Conservation (phyloP, 179 eudicot species). For the Silene coronaria region DNA sequence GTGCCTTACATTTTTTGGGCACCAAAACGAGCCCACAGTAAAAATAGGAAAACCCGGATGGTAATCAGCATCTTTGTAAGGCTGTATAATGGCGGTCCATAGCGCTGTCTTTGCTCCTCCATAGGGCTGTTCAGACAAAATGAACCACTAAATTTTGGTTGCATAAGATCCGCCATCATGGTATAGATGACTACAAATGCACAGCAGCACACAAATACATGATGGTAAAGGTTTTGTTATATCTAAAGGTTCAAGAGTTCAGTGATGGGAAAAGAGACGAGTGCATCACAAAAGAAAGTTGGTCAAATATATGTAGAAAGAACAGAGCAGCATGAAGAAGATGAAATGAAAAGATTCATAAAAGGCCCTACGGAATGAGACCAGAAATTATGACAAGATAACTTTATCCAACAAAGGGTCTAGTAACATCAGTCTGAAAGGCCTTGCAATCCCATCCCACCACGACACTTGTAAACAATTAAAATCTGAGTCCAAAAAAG, state of each 20-base stretch:
- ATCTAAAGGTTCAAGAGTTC: background rate
- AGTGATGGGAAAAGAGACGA: background rate
- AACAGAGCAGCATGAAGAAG: background rate
- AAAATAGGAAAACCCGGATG: slow-evolving; percentile 54
- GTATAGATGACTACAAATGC: background rate
- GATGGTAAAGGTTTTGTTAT: slow-evolving; percentile 1
- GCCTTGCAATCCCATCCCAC: slow-evolving; percentile 6
- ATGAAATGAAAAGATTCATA: background rate
- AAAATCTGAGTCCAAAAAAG: background rate
- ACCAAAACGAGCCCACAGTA: slow-evolving; percentile 58
- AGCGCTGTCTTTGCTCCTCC: slow-evolving; percentile 96
- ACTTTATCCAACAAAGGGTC: background rate
- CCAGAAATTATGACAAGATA: background rate
- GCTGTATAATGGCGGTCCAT: slow-evolving; percentile 93
- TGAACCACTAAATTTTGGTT: slow-evolving; percentile 10
- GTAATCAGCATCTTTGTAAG: slow-evolving; percentile 72
- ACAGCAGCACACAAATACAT: background rate
- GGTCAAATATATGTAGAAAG: background rate
- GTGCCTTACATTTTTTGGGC: slow-evolving; percentile 63
- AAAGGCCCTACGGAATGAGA: background rate
- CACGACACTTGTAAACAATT: background rate
- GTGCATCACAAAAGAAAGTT: background rate
- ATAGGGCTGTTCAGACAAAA: slow-evolving; percentile 60
- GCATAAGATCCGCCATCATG: background rate
- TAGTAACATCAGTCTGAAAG: background rate